phyloP scores from a whole-genome alignment of 2,329 filamentous ascomycete species.

The Tolypocladium guangdongense region DNA sequence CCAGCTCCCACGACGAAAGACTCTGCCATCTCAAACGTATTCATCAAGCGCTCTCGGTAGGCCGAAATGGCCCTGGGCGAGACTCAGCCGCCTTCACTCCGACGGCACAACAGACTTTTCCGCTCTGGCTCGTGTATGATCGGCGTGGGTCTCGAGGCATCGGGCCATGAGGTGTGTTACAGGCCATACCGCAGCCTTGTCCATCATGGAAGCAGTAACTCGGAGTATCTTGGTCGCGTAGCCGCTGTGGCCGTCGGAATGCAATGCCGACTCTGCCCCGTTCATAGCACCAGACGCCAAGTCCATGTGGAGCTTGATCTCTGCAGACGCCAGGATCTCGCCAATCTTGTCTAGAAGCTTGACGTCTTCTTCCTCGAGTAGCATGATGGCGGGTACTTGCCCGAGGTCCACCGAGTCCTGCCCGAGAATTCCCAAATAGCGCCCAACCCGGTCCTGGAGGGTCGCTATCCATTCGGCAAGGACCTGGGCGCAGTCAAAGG shows the following conservation, averaged over 20 bases:
- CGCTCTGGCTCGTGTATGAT: constrained; percentile 38
- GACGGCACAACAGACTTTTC: constrained; percentile 37
- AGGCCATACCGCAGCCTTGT: constrained; percentile 87
- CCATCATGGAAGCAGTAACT: constrained; percentile 76
- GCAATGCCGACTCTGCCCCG: constrained; percentile 40
- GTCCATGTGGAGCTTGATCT: constrained; percentile 63
- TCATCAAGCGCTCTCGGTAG: neutral
- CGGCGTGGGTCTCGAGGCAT: constrained; percentile 44
- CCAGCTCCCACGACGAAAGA: neutral
- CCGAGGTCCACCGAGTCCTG: constrained; percentile 68
- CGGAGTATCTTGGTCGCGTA: constrained; percentile 78
- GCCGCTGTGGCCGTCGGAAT: constrained; percentile 53
- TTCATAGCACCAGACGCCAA: constrained; percentile 35
- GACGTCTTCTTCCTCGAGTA: constrained; percentile 84
- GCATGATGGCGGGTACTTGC: constrained; percentile 77
- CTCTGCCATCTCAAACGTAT: neutral
- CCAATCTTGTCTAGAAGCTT: constrained; percentile 76
- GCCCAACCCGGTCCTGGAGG: constrained; percentile 86
- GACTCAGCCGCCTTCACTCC: constrained; percentile 16
- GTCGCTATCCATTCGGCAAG: constrained; percentile 90
- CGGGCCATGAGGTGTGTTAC: constrained; percentile 44
- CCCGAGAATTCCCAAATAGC: constrained; percentile 77
- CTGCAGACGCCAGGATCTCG: constrained; percentile 64
- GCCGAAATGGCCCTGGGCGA: neutral
- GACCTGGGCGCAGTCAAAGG: constrained; percentile 88